Conservation (phyloP, 805 yeast species). For the Metschnikowia koreensis region DNA sequence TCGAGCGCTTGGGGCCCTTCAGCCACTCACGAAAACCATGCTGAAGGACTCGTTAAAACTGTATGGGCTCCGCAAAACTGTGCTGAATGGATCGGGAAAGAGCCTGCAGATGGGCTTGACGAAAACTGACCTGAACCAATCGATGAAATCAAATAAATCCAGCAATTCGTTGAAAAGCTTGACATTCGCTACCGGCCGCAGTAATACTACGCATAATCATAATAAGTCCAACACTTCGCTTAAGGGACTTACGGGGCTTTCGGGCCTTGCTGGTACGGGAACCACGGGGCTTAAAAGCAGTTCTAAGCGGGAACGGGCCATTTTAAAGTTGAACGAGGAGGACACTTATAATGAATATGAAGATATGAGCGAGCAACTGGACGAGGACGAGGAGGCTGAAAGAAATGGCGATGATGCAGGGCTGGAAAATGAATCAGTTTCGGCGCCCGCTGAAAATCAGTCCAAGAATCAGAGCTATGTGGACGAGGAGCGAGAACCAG, state of each 20-base stretch:
- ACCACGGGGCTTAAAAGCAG: conserved; percentile 36
- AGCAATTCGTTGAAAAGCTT: conserved; percentile 34
- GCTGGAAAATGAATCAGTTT: too few relatives aligned
- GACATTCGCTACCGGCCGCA: not conserved
- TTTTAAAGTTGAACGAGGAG: conserved; percentile 39
- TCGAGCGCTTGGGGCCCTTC: conserved; percentile 12
- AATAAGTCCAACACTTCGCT: conserved; percentile 9
- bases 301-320: conserved; percentile 38
- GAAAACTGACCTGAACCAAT: conserved; percentile 18
- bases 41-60: conserved; percentile 17
- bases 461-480: conserved; percentile 18
- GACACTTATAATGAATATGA: conserved; percentile 36
- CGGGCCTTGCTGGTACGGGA: not conserved
- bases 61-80: conserved; percentile 14
- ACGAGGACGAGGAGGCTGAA: not conserved
- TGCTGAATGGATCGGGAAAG: conserved; percentile 14
- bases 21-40: conserved; percentile 19
- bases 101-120: conserved; percentile 4
- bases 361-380: conserved; percentile 23
- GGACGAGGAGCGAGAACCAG: conserved; percentile 20
- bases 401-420: not conserved
- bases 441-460: too few relatives aligned
- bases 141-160: conserved; percentile 31
- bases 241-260: conserved; percentile 5
- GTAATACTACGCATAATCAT: too few relatives aligned